A percentile compares a stretch with the other conserved stretches of the same genome.
Conservation (phyloP, 1,284 basidiomycete species). For the Cryptococcus floricola region DNA sequence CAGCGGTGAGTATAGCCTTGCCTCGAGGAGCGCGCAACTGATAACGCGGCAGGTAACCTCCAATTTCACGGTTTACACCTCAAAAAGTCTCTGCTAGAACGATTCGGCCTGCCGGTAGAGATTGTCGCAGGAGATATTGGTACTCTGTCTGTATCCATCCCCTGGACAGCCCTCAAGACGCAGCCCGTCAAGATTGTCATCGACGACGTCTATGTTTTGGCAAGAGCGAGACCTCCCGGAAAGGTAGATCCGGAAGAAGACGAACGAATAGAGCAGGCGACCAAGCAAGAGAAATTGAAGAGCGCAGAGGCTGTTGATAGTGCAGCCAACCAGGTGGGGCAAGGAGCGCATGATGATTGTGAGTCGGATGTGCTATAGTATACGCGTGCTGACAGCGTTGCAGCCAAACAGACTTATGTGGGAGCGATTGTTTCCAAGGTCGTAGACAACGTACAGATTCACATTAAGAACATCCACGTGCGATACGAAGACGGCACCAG, state of each 20-base stretch:
- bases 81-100: slow-evolving; percentile 92
- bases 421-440: slow-evolving; percentile 85
- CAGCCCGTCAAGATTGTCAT: slow-evolving; percentile 89
- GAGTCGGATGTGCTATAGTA: slow-evolving; percentile 8
- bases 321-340: slow-evolving; percentile 45
- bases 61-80: slow-evolving; percentile 76
- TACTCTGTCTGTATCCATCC: slow-evolving; percentile 85
- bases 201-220: slow-evolving; percentile 90
- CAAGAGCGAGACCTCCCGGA: slow-evolving; percentile 38
- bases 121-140: slow-evolving; percentile 94
- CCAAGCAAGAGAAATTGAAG: slow-evolving; percentile 83
- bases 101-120: slow-evolving; percentile 93
- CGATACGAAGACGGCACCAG: slow-evolving; percentile 95
- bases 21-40: background rate
- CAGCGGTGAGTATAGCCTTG: slow-evolving; percentile 59
- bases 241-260: slow-evolving; percentile 79
- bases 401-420: slow-evolving; percentile 68
- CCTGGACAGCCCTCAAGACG: slow-evolving; percentile 91
- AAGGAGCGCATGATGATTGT: slow-evolving; percentile 32
- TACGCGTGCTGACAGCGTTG: background rate
- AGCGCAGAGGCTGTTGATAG: slow-evolving; percentile 84
- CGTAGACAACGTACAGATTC: slow-evolving; percentile 94
- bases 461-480: slow-evolving; percentile 89
- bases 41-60: slow-evolving; percentile 62
- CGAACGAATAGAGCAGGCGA: slow-evolving; percentile 71